A percentile compares a stretch with the other conserved stretches of the same genome.
phyloP scores from a whole-genome alignment of 495 filamentous ascomycete species.

The Cladorrhinum samala region DNA sequence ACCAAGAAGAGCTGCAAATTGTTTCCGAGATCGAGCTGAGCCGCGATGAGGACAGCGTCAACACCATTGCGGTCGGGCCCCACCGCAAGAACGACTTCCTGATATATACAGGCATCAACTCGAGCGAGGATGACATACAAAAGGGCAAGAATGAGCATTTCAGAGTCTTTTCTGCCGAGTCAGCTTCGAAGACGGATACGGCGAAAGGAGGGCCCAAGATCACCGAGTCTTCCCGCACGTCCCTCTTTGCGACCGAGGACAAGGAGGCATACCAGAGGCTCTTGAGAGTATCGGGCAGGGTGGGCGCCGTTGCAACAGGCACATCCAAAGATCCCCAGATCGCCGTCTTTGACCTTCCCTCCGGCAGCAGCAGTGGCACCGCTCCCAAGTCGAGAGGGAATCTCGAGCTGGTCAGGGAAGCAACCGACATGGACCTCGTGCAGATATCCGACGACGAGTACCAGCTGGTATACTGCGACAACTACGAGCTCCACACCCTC shows the following conservation, averaged over 20 bases:
- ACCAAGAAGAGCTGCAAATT: slow-evolving; percentile 52
- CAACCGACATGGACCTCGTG: slow-evolving; percentile 73
- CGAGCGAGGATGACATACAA: slow-evolving; percentile 59
- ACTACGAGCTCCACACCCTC: slow-evolving; percentile 60
- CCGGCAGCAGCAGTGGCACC: slow-evolving; percentile 35
- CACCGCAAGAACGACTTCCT: slow-evolving; percentile 49
- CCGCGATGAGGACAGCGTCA: slow-evolving; percentile 86
- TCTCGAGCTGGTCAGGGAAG: slow-evolving; percentile 65
- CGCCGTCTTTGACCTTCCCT: slow-evolving; percentile 66
- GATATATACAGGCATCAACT: slow-evolving; percentile 83
- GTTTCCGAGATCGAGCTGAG: slow-evolving; percentile 74
- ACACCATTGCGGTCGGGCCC: slow-evolving; percentile 64
- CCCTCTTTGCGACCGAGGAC: slow-evolving; percentile 55
- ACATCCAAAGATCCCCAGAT: slow-evolving; percentile 67
- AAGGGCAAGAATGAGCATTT: slow-evolving; percentile 84
- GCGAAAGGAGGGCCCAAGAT: slow-evolving; percentile 38
- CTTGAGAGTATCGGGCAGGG: slow-evolving; percentile 61
- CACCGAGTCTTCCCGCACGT: slow-evolving; percentile 49
- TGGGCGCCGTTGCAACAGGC: slow-evolving; percentile 71
- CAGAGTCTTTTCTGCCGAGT: slow-evolving; percentile 63
- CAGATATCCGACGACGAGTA: slow-evolving; percentile 55
- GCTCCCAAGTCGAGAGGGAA: slow-evolving; percentile 59
- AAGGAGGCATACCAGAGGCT: slow-evolving; percentile 75
- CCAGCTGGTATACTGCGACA: slow-evolving; percentile 73
- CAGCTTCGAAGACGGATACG: slow-evolving; percentile 38